Percentiles rank a stretch among this genome's conserved stretches.
phyloP scores from a whole-genome alignment of 306 rosid species.

The Medicago ruthenica region DNA sequence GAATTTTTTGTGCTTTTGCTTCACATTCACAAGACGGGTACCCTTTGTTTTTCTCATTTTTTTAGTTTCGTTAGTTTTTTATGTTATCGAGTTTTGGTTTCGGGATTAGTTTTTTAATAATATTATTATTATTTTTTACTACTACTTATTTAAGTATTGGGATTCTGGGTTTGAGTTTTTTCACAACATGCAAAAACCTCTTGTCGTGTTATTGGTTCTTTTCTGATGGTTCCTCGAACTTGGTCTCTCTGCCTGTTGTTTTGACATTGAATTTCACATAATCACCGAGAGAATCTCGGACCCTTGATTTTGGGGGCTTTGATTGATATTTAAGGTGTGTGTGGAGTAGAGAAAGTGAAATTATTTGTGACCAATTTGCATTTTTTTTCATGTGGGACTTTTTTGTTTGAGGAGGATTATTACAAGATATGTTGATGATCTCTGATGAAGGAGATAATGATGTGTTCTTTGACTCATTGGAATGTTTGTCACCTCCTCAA shows the following conservation, averaged over 20 bases:
- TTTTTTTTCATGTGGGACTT: constrained; percentile 60
- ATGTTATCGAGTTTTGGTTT: constrained; percentile 39
- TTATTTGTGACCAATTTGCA: not conserved
- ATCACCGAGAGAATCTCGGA: constrained; percentile 55
- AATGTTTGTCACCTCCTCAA: constrained; percentile 58
- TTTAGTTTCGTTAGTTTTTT: constrained; percentile 37
- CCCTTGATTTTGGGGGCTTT: constrained; percentile 50
- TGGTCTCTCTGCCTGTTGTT: constrained; percentile 46
- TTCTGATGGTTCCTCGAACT: constrained; percentile 61
- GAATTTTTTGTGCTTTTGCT: constrained; percentile 46
- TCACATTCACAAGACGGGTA: constrained; percentile 46
- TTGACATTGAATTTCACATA: constrained; percentile 36
- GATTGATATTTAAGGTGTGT: constrained; percentile 45
- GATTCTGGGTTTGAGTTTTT: constrained; percentile 37
- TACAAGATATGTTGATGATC: constrained; percentile 76
- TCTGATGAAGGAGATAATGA: constrained; percentile 62
- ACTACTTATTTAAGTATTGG: constrained; percentile 31
- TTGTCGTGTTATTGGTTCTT: constrained; percentile 56
- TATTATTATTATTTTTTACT: constrained; percentile 24
- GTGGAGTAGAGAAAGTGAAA: not conserved
- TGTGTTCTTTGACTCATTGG: constrained; percentile 78
- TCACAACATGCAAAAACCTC: constrained; percentile 49
- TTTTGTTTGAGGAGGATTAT: constrained; percentile 42
- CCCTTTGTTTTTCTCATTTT: constrained; percentile 22
- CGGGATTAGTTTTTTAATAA: constrained; percentile 44